Percentiles rank a stretch among this genome's conserved stretches.
phyloP scores from a whole-genome alignment of 2,329 filamentous ascomycete genomes.

The Fusarium verticillioides region DNA sequence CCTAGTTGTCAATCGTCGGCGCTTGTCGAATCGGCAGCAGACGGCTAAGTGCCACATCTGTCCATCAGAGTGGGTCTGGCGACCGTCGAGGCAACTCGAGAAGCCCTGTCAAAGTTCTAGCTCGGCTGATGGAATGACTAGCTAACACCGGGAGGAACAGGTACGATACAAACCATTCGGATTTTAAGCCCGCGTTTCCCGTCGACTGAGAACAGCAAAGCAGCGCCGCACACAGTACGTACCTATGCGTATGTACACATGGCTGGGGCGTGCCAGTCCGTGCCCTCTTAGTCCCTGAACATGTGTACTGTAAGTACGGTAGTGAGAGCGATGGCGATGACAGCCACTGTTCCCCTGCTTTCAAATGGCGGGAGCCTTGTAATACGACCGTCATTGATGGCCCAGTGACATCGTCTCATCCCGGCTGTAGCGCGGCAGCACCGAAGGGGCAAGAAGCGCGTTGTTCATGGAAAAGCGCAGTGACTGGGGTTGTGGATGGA shows the following conservation, averaged over 20 bases:
- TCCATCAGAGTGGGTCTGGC: conserved; percentile 24
- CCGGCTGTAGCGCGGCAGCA: conserved; percentile 37
- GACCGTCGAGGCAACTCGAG: conserved; percentile 35
- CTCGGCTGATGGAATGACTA: conserved; percentile 30
- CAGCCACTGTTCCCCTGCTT: conserved; percentile 19
- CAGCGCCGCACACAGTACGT: neutral
- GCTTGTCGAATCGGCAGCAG: conserved; percentile 31
- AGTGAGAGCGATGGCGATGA: neutral
- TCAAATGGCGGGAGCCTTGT: conserved; percentile 25
- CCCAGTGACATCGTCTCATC: conserved; percentile 19
- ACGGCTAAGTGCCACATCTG: conserved; percentile 36
- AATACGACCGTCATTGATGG: conserved; percentile 30
- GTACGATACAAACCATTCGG: neutral
- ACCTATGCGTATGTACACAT: neutral
- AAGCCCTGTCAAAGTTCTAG: conserved; percentile 45
- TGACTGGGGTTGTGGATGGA: conserved; percentile 26
- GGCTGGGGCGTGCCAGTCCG: conserved; percentile 11
- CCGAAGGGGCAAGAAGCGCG: conserved; percentile 24
- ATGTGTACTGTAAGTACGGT: neutral
- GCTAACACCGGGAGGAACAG: neutral
- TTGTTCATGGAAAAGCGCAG: conserved; percentile 11
- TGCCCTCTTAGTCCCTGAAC: neutral
- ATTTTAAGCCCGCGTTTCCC: neutral
- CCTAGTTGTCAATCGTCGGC: conserved; percentile 44
- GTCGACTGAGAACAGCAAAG: neutral